A percentile compares a stretch with the other conserved stretches of the same genome.
Evolutionary conservation across 2,329 filamentous ascomycete genomes (phyloP).

Genomic region (Fusarium cyanostomum): DNA sequence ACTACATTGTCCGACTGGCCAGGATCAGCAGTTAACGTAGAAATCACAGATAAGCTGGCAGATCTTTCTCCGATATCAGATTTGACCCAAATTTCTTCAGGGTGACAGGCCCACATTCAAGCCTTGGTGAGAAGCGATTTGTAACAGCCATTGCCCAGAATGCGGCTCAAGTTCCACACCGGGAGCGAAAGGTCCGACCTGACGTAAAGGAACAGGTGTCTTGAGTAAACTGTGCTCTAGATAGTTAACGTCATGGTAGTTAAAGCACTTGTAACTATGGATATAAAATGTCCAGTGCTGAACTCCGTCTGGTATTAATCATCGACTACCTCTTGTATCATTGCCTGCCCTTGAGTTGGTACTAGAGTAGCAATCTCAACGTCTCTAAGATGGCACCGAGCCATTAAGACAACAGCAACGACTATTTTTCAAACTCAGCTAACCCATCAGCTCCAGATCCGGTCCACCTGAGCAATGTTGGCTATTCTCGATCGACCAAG

Average conservation of each 20-base stretch:
- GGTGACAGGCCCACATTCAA: constrained; percentile 6
- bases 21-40: too few species aligned
- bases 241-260: constrained; percentile 15
- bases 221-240: neutral
- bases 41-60: too few species aligned
- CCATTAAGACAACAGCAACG: constrained; percentile 6
- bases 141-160: neutral
- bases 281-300: neutral
- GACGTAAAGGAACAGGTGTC: constrained; percentile 4
- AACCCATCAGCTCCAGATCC: constrained; percentile 18
- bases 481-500: constrained; percentile 15
- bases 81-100: neutral
- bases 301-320: too few species aligned
- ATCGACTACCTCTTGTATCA: too few species aligned
- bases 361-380: too few species aligned
- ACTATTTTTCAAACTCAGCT: constrained; percentile 19
- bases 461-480: constrained; percentile 16
- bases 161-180: neutral
- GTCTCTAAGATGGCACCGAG: neutral
- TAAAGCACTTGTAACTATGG: neutral
- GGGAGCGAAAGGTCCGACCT: constrained; percentile 27
- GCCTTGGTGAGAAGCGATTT: neutral
- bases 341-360: too few species aligned
- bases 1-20: too few species aligned
- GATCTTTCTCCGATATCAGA: neutral